Percentiles rank a stretch among this genome's conserved stretches.
These are phyloP conservation scores for Colletotrichum gloeosporioides DNA, from an alignment of 2,329 filamentous ascomycete genomes.

Conservation along the genomic window DNA sequence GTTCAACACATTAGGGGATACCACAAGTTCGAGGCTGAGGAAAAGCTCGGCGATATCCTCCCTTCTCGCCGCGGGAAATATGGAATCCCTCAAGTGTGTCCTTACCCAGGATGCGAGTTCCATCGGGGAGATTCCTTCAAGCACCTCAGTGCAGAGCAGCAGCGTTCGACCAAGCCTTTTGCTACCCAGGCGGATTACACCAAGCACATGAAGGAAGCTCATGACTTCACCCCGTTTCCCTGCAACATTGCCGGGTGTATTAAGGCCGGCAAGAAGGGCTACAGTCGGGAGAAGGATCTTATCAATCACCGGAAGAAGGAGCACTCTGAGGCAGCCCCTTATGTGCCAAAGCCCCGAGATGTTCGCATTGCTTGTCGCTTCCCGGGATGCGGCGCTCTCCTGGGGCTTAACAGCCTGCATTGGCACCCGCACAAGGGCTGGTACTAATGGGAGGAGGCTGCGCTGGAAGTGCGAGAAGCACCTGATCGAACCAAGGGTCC, in stretches of 20 bases:
- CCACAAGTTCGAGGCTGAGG: constrained; percentile 34
- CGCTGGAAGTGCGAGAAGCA: not conserved
- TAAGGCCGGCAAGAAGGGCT: constrained; percentile 27
- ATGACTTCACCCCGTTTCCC: constrained; percentile 36
- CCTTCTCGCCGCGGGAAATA: not conserved
- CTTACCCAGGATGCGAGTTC: constrained; percentile 24
- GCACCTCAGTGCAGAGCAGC: constrained; percentile 8
- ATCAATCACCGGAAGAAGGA: constrained; percentile 28
- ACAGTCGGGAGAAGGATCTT: constrained; percentile 26
- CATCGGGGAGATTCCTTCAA: constrained; percentile 21
- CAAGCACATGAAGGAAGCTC: constrained; percentile 39
- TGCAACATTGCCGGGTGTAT: constrained; percentile 35
- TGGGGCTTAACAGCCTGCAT: not conserved
- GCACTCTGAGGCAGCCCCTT: constrained; percentile 12
- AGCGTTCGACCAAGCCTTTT: constrained; percentile 20
- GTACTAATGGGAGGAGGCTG: no score
- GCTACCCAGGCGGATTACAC: constrained; percentile 30
- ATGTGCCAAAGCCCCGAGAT: not conserved
- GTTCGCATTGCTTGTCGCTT: not conserved
- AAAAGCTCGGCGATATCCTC: not conserved
- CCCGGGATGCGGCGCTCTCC: not conserved
- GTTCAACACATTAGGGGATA: constrained; percentile 40
- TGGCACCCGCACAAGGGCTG: not conserved
- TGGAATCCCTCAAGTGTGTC: constrained; percentile 20
- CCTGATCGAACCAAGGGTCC: no score